These are phyloP conservation scores for Podospora bellae-mahoneyi DNA, from an alignment of 495 filamentous ascomycete species.

Conservation along the genomic window DNA sequence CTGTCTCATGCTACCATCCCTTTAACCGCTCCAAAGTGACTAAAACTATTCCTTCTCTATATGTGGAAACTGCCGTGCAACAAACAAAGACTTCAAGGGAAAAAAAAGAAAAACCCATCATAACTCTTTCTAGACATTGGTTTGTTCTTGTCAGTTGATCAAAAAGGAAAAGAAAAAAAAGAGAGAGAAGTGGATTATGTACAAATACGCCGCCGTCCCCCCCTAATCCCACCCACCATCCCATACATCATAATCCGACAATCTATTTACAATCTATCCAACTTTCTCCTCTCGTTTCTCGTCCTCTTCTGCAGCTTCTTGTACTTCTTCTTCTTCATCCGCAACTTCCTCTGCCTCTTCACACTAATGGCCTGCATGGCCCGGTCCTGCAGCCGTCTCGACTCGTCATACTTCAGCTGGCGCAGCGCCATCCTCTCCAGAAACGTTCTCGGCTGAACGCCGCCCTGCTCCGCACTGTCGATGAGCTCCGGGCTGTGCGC, in stretches of 20 bases:
- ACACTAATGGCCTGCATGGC: slow-evolving; percentile 73
- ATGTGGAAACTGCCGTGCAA: not conserved
- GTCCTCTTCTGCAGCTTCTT: slow-evolving; percentile 97
- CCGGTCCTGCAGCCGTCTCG: slow-evolving; percentile 35
- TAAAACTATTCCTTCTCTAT: not conserved
- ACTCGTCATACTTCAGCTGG: slow-evolving; percentile 49
- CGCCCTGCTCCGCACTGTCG: slow-evolving; percentile 30
- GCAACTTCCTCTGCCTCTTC: slow-evolving; percentile 78
- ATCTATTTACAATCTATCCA: slow-evolving; percentile 57
- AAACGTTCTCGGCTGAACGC: slow-evolving; percentile 40
- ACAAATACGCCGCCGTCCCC: not conserved
- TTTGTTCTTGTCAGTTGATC: not conserved
- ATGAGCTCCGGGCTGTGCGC: slow-evolving; percentile 51
- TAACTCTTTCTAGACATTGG: not conserved
- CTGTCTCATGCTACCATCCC: not conserved
- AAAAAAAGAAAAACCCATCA: not conserved
- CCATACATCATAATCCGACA: not conserved
- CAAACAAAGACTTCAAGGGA: not conserved
- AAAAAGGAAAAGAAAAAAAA: not conserved
- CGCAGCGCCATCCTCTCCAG: slow-evolving; percentile 50
- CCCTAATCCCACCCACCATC: not conserved
- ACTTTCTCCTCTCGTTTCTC: slow-evolving; percentile 79
- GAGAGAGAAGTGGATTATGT: not conserved
- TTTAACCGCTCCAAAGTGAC: no score
- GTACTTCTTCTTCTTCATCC: slow-evolving; percentile 99